Base-by-base conservation (phyloP, 1,284 basidiomycete species). In the Melampsora medusae region DNA sequence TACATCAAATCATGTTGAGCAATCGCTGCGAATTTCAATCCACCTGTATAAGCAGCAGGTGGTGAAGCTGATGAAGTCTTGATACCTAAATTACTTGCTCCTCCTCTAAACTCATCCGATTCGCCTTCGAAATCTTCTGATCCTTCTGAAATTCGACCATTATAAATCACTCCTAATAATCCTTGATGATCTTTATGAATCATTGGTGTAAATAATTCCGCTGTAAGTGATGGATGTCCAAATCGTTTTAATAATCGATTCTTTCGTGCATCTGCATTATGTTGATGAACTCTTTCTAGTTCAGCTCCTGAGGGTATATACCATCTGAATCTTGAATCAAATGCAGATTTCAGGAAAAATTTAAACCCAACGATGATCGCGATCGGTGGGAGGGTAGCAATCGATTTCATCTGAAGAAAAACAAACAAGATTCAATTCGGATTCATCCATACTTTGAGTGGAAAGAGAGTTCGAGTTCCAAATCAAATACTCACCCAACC, bases 161-260 rank as follows among this genome's bases (percentile, higher is more conserved):
- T 77, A 56, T 79, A 80, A 22, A 80, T 77, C 78, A 92, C 87
- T 50, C 85, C 83, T 22, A 93, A 85, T 31, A 93, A 84, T 7
- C 87, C 88, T 86, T 92, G 90, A 88, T 92, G 90, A 82, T 89
- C 90, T 78, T 90, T 90, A 81, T 93, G 92, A 53, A 93, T 84
- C 91, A 92, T 92, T 0, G 91, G 92, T 16, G 91, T 92, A 84
- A 91, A 93, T 38, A 94, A 85, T 61, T 92, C 91, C 19, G 87
- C 83, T 79, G 92, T 87, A 59, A 94, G 85, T 6, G 91, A 89
- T 0, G 92, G 92, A 82, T 94, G 92, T 2, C 91, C 92, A 82
- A 93, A 94, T 25, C 92, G 89, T 81, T 89, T 91, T 84, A 89
- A 88, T 16, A 94, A 86, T 48, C 90, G 87, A 81, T 90, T 87